A percentile compares a stretch with the other conserved stretches of the same genome.
Evolutionary conservation across 2,329 filamentous ascomycete genomes (phyloP).

Genomic region (Xylaria sp.): DNA sequence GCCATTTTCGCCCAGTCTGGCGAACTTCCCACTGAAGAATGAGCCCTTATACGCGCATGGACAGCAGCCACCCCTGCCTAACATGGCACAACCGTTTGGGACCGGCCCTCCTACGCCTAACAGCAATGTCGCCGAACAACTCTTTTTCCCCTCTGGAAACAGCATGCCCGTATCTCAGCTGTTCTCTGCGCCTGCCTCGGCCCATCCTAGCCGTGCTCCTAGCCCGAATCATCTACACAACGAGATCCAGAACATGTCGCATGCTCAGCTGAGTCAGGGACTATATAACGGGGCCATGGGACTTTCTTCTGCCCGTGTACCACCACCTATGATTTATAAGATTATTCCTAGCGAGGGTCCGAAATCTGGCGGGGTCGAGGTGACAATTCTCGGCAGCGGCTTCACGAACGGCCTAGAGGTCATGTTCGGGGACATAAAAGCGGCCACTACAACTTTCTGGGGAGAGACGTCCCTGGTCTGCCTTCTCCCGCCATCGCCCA

Average conservation of each 20-base stretch:
- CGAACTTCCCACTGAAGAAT: slow-evolving; percentile 46
- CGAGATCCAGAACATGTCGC: slow-evolving; percentile 46
- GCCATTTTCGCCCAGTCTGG: slow-evolving; percentile 54
- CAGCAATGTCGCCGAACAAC: slow-evolving; percentile 57
- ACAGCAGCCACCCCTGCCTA: slow-evolving; percentile 30
- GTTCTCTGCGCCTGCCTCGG: slow-evolving; percentile 72
- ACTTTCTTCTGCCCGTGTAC: slow-evolving; percentile 50
- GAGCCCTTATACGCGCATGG: slow-evolving; percentile 38
- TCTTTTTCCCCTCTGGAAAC: slow-evolving; percentile 58
- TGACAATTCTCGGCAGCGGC: slow-evolving; percentile 78
- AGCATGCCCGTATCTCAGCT: slow-evolving; percentile 65
- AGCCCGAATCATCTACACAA: slow-evolving; percentile 65
- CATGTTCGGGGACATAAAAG: slow-evolving; percentile 72
- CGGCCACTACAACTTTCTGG: slow-evolving; percentile 78
- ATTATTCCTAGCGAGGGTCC: slow-evolving; percentile 83
- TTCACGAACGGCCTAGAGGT: slow-evolving; percentile 81
- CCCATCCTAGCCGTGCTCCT: slow-evolving; percentile 75
- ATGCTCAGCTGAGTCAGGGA: slow-evolving; percentile 44
- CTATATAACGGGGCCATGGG: slow-evolving; percentile 55
- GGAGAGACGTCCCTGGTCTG: slow-evolving; percentile 79
- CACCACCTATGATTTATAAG: slow-evolving; percentile 72
- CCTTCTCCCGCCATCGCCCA: slow-evolving; percentile 70
- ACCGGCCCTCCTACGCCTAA: slow-evolving; percentile 69
- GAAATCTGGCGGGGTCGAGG: slow-evolving; percentile 81
- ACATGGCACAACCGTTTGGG: slow-evolving; percentile 46